Percentiles rank a stretch among this genome's conserved stretches.
These are phyloP conservation scores for Acrocalymma vagum DNA, from an alignment of 2,329 filamentous ascomycete genomes.

Conservation along the genomic window DNA sequence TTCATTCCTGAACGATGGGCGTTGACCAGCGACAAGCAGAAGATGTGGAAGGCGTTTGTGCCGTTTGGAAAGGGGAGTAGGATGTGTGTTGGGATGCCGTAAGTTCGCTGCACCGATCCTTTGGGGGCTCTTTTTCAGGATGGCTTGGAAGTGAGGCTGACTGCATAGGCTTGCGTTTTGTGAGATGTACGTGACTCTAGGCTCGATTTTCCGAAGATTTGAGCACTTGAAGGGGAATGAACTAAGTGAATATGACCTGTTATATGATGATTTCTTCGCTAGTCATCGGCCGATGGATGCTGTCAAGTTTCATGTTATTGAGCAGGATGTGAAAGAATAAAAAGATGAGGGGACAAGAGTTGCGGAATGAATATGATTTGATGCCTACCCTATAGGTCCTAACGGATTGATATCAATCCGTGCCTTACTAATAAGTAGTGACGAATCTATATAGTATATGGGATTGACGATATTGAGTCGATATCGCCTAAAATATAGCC, in stretches of 20 bases:
- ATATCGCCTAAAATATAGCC: no score
- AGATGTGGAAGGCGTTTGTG: conserved; percentile 1
- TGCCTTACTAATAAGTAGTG: no score
- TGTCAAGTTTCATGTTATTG: conserved; percentile 6
- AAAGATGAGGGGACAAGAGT: conserved; percentile 4
- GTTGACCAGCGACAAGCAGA: conserved; percentile 5
- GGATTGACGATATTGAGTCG: no score
- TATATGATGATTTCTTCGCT: conserved; percentile 7
- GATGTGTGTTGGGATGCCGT: conserved; percentile 8
- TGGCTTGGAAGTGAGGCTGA: conserved; percentile 5
- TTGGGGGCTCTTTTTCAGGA: conserved; percentile 3
- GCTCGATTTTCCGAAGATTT: conserved; percentile 5
- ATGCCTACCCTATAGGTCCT: no score
- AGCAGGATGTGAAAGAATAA: conserved; percentile 4
- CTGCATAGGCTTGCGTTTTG: conserved; percentile 7
- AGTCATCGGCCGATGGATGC: conserved; percentile 7
- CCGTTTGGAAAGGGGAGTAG: conserved; percentile 7
- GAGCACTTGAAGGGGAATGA: conserved; percentile 8
- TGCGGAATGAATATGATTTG: conserved; percentile 3
- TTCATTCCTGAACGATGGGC: conserved; percentile 32
- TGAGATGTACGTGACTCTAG: conserved; percentile 5
- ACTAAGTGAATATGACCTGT: conserved; percentile 5
- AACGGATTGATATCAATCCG: no score
- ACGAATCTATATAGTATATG: no score
- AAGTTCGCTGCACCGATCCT: conserved; percentile 7